Evolutionary conservation across 345 rosid genomes (phyloP).

Genomic region (Gossypium herbaceum): DNA sequence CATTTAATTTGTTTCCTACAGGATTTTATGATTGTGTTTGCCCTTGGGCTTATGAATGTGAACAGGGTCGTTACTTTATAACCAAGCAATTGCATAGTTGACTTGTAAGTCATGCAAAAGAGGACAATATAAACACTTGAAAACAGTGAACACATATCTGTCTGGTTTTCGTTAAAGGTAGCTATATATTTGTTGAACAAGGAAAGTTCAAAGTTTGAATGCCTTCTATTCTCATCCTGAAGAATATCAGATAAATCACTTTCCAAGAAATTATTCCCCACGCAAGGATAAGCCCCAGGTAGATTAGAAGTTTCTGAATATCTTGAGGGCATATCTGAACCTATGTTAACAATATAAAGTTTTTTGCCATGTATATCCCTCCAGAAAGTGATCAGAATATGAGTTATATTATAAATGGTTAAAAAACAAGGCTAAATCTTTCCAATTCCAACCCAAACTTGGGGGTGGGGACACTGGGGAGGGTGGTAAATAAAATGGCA

Average conservation of each 20-base stretch:
- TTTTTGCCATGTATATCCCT: background rate
- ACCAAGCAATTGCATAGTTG: constrained; percentile 10
- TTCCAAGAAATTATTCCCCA: background rate
- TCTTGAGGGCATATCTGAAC: too few species aligned
- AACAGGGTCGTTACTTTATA: background rate
- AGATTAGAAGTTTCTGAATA: too few species aligned
- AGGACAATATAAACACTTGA: background rate
- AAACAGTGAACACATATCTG: too few species aligned
- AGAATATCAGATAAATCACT: background rate
- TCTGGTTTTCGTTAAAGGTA: background rate
- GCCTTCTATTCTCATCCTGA: background rate
- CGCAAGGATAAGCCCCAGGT: background rate
- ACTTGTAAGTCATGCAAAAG: constrained; percentile 10
- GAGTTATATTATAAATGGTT: too few species aligned
- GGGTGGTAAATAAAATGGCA: too few species aligned
- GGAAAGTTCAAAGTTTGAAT: background rate
- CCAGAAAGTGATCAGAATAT: too few species aligned
- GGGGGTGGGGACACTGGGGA: too few species aligned
- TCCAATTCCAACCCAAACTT: too few species aligned
- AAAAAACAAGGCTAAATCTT: too few species aligned
- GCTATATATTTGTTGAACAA: background rate
- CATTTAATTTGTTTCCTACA: background rate
- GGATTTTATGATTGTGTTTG: background rate
- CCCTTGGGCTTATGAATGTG: constrained; percentile 9
- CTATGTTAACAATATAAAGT: too few species aligned